A percentile compares a stretch with the other conserved stretches of the same genome.
Evolutionary conservation across 2,329 filamentous ascomycete genomes (phyloP).

Genomic region (Ophiostoma sp.): DNA sequence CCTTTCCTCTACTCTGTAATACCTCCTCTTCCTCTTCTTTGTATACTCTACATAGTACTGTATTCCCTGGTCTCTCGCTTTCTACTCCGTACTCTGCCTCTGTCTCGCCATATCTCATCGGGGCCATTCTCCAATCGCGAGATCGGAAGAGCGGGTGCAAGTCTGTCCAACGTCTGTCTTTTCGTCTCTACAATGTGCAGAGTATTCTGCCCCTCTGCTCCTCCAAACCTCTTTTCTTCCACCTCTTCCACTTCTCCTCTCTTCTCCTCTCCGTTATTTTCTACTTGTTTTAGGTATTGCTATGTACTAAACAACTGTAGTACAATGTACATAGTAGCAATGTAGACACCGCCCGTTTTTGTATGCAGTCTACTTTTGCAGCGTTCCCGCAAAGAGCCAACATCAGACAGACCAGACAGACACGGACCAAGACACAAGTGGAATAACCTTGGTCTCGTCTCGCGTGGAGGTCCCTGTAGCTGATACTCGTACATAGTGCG

Average conservation of each 20-base stretch:
- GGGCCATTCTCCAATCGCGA: neutral
- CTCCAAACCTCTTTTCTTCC: neutral
- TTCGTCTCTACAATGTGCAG: neutral
- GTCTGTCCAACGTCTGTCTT: neutral
- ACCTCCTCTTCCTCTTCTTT: neutral
- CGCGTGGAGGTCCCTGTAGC: neutral
- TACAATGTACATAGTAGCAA: neutral
- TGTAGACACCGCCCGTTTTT: neutral
- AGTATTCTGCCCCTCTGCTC: neutral
- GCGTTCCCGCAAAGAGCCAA: no score
- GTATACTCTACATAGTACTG: neutral
- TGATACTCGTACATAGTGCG: neutral
- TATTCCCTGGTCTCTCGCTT: no score
- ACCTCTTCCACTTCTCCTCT: neutral
- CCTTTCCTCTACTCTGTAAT: neutral
- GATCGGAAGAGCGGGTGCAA: neutral
- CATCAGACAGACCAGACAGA: neutral
- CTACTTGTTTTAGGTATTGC: constrained; percentile 7
- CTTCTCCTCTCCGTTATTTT: neutral
- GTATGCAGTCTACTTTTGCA: no score
- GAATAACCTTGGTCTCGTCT: constrained; percentile 8
- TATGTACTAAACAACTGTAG: neutral
- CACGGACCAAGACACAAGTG: constrained; percentile 8
- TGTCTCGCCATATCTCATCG: neutral
- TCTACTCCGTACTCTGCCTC: neutral